Evolutionary conservation across 2,329 filamentous ascomycete species (phyloP).

Genomic region (Paraphaeosphaeria sporulosa): DNA sequence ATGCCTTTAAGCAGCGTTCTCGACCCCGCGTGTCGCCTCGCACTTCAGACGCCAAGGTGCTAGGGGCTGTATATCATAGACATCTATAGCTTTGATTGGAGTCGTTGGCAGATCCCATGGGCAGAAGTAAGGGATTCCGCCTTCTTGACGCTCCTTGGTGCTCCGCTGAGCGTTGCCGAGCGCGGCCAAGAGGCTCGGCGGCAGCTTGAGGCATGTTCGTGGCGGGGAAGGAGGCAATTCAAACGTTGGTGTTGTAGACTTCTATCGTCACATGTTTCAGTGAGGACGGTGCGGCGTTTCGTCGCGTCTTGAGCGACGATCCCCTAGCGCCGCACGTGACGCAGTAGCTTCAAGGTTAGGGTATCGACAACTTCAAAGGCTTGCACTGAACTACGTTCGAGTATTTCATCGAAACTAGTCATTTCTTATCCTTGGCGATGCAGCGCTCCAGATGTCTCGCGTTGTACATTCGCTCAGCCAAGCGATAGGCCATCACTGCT

Average conservation of each 20-base stretch:
- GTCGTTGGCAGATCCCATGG: conserved; percentile 12
- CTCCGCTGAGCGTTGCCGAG: conserved; percentile 13
- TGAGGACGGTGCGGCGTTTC: conserved; percentile 23
- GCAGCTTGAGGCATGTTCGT: conserved; percentile 13
- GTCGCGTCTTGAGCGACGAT: conserved; percentile 2
- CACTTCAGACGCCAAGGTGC: conserved; percentile 27
- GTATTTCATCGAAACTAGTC: not conserved
- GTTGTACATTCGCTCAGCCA: not conserved
- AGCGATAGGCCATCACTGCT: not conserved
- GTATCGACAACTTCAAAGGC: not conserved
- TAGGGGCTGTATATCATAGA: conserved; percentile 18
- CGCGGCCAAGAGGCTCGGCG: conserved; percentile 13
- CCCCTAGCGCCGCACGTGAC: conserved; percentile 7
- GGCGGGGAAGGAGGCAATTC: conserved; percentile 19
- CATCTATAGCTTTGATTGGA: conserved; percentile 12
- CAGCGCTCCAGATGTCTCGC: not conserved
- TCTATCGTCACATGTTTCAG: conserved; percentile 35
- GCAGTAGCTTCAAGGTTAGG: not conserved
- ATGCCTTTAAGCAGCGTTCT: conserved; percentile 19
- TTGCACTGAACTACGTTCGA: not conserved
- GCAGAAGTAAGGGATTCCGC: conserved; percentile 15
- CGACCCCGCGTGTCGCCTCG: conserved; percentile 4
- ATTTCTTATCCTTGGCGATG: not conserved
- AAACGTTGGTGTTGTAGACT: conserved; percentile 35
- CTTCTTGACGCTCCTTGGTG: conserved; percentile 5